Percentiles rank a stretch among this genome's conserved stretches.
Evolutionary conservation across 106 monocot species (phyloP).

Genomic region (Dendrobium nobile): DNA sequence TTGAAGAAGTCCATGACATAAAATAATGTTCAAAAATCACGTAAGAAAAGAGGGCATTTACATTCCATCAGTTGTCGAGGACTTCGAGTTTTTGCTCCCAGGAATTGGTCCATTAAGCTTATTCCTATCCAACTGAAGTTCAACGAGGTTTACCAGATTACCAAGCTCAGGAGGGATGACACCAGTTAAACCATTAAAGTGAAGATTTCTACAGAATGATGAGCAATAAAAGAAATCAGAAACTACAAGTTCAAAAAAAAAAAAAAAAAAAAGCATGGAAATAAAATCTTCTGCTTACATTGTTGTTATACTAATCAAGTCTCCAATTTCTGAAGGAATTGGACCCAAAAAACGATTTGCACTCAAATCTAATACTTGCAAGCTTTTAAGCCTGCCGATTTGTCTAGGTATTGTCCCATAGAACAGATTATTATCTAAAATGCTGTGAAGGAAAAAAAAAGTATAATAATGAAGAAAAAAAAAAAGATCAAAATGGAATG

Average conservation of each 20-base stretch:
- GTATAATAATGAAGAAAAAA: not conserved
- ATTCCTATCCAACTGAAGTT: conserved; percentile 66
- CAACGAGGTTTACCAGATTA: conserved; percentile 50
- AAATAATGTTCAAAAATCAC: not conserved
- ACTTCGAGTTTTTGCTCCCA: conserved; percentile 32
- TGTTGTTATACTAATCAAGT: conserved; percentile 42
- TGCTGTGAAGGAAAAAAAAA: conserved; percentile 29
- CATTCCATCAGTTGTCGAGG: conserved; percentile 10
- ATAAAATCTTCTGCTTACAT: conserved; percentile 33
- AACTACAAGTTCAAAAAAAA: not conserved
- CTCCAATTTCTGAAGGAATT: conserved; percentile 52
- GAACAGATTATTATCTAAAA: conserved; percentile 49
- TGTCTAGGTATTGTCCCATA: conserved; percentile 66
- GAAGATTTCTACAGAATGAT: conserved; percentile 25
- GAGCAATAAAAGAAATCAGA: not conserved
- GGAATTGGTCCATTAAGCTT: conserved; percentile 65
- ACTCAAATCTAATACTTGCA: conserved; percentile 43
- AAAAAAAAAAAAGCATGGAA: not conserved
- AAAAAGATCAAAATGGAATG: not conserved
- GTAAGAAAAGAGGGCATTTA: conserved; percentile 12
- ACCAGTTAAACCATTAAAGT: conserved; percentile 71
- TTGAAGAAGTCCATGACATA: not conserved
- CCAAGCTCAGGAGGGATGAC: conserved; percentile 54
- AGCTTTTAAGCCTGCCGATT: conserved; percentile 51
- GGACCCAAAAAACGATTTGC: conserved; percentile 38